Evolutionary conservation across 192 early-diverging fungal species (phyloP), one percentile per base, ranked within the genome.

Genomic region (Linnemannia hyalina): DNA sequence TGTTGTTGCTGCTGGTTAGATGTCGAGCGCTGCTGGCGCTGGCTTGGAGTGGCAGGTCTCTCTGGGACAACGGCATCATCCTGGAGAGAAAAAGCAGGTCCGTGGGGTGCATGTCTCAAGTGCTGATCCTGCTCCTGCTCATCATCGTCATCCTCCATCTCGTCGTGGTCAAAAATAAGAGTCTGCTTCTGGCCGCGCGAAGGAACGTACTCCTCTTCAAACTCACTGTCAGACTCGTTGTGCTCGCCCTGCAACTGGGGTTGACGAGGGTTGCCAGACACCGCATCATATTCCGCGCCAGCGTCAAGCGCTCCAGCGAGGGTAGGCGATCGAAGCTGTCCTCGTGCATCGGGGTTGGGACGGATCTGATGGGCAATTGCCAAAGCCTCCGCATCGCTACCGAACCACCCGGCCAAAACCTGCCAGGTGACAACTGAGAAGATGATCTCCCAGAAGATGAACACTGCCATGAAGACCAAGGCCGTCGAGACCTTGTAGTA

Each of bases 361-460:
- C 42, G 78, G 35, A 81, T 68, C 47, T 80, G 78, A 22, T 86
- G 84, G 23, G 84, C 69, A 42, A 86, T 81, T 22, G 79, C 79
- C 54, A 86, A 55, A 44, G 84, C 79, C 18, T 86, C 84, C 20
- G 79, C 44, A 74, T 86, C 84, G 65, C 79, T 86, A 6, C 84
- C 84, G 26, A 86, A 88, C 83, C 82, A 86, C 23, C 80, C 73
- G n/a, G 84, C 82, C 29, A 90, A 70, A 18, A 80, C 75, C 47
- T 81, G 82, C 91, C 91, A 92, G n/a, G 91, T 88, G 41, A 91
- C 65, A 20, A 89, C 40, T 5, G 90, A 89, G 70, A 89, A 91
- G 46, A 91, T 80, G 40, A 91, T 81, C 60, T 92, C 91, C 76
- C 89, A 89, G 29, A 82, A 82, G 40, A 90, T 78, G 52, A 92